Evolutionary conservation across 202 grass and related monocot species (phyloP), one percentile per base, ranked within the genome.

Genomic region (Schoenoplectus tabernaemontani): DNA sequence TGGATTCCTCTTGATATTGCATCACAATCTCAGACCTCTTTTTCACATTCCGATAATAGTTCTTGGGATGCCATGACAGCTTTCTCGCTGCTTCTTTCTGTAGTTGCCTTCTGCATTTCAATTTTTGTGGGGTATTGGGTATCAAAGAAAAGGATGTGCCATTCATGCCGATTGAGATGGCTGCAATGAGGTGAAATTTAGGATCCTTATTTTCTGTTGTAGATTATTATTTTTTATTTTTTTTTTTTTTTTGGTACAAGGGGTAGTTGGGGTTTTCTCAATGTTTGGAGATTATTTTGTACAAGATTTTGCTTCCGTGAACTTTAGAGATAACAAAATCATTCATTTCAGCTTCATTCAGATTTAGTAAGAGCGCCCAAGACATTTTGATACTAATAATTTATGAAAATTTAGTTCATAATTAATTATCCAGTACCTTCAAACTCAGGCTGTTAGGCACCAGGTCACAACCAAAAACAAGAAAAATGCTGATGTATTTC

Each of bases 51-150:
- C 54, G 89, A 87, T 22, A 91, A 86, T 76, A 79, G 83, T 16
- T 89, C 96, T 66, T 99, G 96, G 96, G 90, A 99, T 76, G 89
- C 90, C 46, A 87, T 83, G 26, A 95, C 90, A 9, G 88, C 88
- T 57, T 96, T 96, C 9, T 83, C 96, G 22, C 76, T 99, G 78
- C 96, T 99, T 12, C 83, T 99, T 84, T 99, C 96, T 1, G 86
- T 99, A 16, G 79, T 89, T 62, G 90, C 96, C 32, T 82, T 91
- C 54, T 92, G 96, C 50, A 2, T 93, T 39, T 89, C 92, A 12
- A 50, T 95, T 62, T 99, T 93, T 85, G 78, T 93, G 23, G 88
- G 92, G 26, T 96, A 93, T 76, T 87, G 71, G 78, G 90, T 90
- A 87, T 91, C 90, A 0, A 99, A 86, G 84, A 99, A 78, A 96